These are phyloP conservation scores for Penicillium bialowiezense DNA, from an alignment of 495 filamentous ascomycete species.

Conservation along the genomic window DNA sequence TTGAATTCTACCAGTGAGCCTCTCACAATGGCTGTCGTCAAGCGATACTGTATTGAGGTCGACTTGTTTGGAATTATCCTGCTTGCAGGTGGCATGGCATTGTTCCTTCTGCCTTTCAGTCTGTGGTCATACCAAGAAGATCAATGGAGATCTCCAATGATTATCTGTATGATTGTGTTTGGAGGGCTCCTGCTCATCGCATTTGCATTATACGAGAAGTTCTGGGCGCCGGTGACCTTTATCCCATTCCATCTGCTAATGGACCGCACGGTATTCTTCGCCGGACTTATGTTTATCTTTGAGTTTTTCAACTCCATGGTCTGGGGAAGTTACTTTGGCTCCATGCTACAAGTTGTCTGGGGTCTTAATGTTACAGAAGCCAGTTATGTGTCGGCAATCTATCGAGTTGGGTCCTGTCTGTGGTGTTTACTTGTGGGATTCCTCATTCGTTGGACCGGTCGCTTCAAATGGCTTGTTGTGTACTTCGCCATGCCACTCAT, in stretches of 20 bases:
- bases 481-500: conserved; percentile 55
- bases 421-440: conserved; percentile 43
- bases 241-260: conserved; percentile 52
- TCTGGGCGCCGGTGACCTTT: conserved; percentile 49
- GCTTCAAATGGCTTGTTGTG: conserved; percentile 43
- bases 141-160: conserved; percentile 42
- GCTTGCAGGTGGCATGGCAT: conserved; percentile 49
- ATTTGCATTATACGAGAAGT: conserved; percentile 55
- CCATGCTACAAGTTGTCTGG: conserved; percentile 65
- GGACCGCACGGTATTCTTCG: conserved; percentile 57
- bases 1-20: conserved; percentile 27
- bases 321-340: conserved; percentile 49
- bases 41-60: conserved; percentile 24
- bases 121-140: conserved; percentile 39
- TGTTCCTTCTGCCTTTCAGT: conserved; percentile 56
- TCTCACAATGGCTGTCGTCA: conserved; percentile 12
- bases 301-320: conserved; percentile 47
- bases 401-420: conserved; percentile 43
- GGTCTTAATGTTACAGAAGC: conserved; percentile 49
- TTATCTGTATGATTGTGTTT: conserved; percentile 52
- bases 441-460: conserved; percentile 49
- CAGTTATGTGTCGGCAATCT: conserved; percentile 46
- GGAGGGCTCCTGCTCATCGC: conserved; percentile 47
- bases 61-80: conserved; percentile 52
- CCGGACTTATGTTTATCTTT: conserved; percentile 47